These are phyloP conservation scores for Nicotiana knightiana DNA, from an alignment of 257 asterid genomes.

Conservation along the genomic window DNA sequence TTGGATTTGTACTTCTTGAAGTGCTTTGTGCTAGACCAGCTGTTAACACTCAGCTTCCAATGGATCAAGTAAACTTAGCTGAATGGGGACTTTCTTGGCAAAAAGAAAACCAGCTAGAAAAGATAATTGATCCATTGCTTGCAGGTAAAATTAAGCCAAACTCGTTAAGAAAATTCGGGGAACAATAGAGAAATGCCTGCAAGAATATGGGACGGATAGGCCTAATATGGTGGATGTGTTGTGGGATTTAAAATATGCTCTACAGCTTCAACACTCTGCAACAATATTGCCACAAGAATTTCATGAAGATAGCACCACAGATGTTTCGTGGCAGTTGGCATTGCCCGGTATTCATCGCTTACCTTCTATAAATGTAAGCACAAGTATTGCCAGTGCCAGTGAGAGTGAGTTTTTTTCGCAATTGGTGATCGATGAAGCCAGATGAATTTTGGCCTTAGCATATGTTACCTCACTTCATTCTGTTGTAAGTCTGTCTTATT, in stretches of 20 bases:
- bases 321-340: slow-evolving; percentile 30
- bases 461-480: not conserved
- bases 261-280: slow-evolving; percentile 35
- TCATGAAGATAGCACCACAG: slow-evolving; percentile 33
- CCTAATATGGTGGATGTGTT: slow-evolving; percentile 55
- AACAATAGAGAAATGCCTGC: slow-evolving; percentile 45
- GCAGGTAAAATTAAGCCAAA: slow-evolving; percentile 35
- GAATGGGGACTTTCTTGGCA: slow-evolving; percentile 51
- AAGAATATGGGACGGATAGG: slow-evolving; percentile 39
- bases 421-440: slow-evolving; percentile 28
- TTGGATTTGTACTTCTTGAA: slow-evolving; percentile 67
- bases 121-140: slow-evolving; percentile 45
- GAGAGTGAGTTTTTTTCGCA: slow-evolving; percentile 36
- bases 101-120: slow-evolving; percentile 32
- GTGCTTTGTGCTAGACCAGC: slow-evolving; percentile 54
- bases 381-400: slow-evolving; percentile 14
- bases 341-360: slow-evolving; percentile 23
- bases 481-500: not conserved
- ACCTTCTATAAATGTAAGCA: slow-evolving; percentile 22
- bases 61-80: slow-evolving; percentile 44
- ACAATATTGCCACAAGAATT: slow-evolving; percentile 12
- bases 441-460: slow-evolving; percentile 16
- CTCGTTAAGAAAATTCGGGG: slow-evolving; percentile 47
- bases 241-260: slow-evolving; percentile 60
- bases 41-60: slow-evolving; percentile 23